These are phyloP conservation scores for Fusarium burgessii DNA, from an alignment of 2,329 filamentous ascomycete species.

Conservation along the genomic window DNA sequence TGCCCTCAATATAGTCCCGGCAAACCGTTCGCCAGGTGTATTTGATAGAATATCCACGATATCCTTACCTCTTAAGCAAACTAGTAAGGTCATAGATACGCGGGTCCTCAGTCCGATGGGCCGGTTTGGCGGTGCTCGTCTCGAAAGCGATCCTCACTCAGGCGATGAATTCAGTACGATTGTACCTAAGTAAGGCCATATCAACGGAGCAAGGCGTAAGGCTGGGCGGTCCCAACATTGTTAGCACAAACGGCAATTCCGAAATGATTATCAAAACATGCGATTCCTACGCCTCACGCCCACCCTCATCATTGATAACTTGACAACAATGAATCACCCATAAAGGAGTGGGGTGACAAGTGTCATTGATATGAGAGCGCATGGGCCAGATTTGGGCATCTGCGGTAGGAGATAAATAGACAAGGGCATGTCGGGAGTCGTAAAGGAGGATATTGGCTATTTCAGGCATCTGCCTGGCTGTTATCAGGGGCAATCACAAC, in stretches of 20 bases:
- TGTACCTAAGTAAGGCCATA: not conserved
- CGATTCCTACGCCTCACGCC: conserved; percentile 11
- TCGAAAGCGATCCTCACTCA: conserved; percentile 17
- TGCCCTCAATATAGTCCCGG: not conserved
- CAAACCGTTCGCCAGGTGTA: not conserved
- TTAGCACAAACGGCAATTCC: not conserved
- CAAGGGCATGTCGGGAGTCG: conserved; percentile 15
- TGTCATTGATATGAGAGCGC: conserved; percentile 14
- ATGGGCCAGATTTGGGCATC: conserved; percentile 26
- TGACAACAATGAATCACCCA: conserved; percentile 21
- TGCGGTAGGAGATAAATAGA: conserved; percentile 15
- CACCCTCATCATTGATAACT: not conserved
- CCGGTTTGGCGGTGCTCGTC: conserved; percentile 30
- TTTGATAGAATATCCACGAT: not conserved
- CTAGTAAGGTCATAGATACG: conserved; percentile 22
- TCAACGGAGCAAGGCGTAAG: not conserved
- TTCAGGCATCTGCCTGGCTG: conserved; percentile 4
- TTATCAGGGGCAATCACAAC: conserved; percentile 10
- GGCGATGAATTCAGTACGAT: not conserved
- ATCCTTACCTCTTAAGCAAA: conserved; percentile 1
- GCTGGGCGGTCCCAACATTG: not conserved
- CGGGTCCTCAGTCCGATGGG: conserved; percentile 19
- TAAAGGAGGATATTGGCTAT: conserved; percentile 16
- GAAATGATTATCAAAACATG: conserved; percentile 9
- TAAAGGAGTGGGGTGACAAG: conserved; percentile 22